phyloP scores from a whole-genome alignment of 768 basidiomycete genomes.

The Boletus subparvulus region DNA sequence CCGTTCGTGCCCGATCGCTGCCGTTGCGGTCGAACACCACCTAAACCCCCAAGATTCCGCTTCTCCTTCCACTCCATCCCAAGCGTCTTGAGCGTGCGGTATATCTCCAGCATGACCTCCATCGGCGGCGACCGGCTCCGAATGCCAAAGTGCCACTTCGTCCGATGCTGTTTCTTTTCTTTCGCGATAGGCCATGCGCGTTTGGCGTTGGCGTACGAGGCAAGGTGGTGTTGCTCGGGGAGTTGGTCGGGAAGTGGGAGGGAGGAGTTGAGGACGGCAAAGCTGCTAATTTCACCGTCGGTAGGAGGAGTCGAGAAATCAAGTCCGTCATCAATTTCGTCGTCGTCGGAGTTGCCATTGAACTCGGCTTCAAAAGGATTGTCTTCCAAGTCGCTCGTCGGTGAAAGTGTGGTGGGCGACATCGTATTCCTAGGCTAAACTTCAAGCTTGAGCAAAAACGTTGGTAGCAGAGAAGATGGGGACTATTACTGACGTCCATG shows the following conservation, averaged over 20 bases:
- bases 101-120: conserved; percentile 99
- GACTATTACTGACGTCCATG: conserved; percentile 66
- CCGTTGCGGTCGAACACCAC: conserved; percentile 43
- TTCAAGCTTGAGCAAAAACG: conserved; percentile 5
- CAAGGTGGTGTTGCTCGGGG: conserved; percentile 68
- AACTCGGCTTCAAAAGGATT: conserved; percentile 85
- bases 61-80: conserved; percentile 99
- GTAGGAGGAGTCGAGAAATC: conserved; percentile 46
- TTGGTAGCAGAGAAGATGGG: not conserved
- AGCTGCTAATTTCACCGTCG: conserved; percentile 52
- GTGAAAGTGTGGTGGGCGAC: conserved; percentile 67
- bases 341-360: conserved; percentile 40
- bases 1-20: conserved; percentile 34
- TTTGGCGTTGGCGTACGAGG: conserved; percentile 59
- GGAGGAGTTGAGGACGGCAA: conserved; percentile 88
- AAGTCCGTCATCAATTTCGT: conserved; percentile 56
- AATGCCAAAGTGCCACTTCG: conserved; percentile 98
- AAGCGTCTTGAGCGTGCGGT: conserved; percentile 82
- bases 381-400: conserved; percentile 62
- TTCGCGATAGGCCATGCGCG: conserved; percentile 45
- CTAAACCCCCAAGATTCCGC: conserved; percentile 70
- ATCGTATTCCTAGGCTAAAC: conserved; percentile 65
- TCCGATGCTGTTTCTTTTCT: conserved; percentile 71
- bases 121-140: conserved; percentile 92
- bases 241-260: conserved; percentile 68